These are phyloP conservation scores for Monascus purpureus DNA, from an alignment of 495 filamentous ascomycete genomes.

Conservation along the genomic window DNA sequence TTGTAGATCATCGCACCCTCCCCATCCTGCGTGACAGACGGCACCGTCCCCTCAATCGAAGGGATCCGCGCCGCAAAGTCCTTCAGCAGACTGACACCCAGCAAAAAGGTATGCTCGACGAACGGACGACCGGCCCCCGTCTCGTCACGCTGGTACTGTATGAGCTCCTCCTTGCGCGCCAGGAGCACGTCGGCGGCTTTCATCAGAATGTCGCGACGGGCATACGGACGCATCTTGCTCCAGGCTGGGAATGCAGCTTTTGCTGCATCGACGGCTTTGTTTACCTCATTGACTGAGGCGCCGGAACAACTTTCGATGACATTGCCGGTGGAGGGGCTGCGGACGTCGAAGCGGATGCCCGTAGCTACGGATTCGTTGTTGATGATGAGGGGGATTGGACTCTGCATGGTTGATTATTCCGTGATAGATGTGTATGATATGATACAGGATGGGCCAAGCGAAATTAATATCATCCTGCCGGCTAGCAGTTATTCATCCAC, in stretches of 20 bases:
- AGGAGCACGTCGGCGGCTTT: slow-evolving; percentile 59
- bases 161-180: slow-evolving; percentile 45
- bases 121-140: slow-evolving; percentile 44
- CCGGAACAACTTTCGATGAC: slow-evolving; percentile 45
- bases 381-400: slow-evolving; percentile 66
- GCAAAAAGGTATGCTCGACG: slow-evolving; percentile 46
- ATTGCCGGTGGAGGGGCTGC: slow-evolving; percentile 47
- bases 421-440: too few species aligned
- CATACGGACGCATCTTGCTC: slow-evolving; percentile 44
- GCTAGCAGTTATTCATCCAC: too few species aligned
- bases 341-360: slow-evolving; percentile 49
- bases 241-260: slow-evolving; percentile 57
- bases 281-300: slow-evolving; percentile 48
- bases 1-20: slow-evolving; percentile 54
- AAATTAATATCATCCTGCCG: too few species aligned
- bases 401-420: too few species aligned
- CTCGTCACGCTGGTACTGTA: slow-evolving; percentile 49
- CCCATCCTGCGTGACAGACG: slow-evolving; percentile 36
- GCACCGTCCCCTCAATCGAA: slow-evolving; percentile 46
- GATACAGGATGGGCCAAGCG: too few species aligned
- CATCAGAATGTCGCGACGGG: slow-evolving; percentile 57
- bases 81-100: slow-evolving; percentile 43
- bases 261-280: slow-evolving; percentile 41
- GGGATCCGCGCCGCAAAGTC: slow-evolving; percentile 59
- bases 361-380: slow-evolving; percentile 51